Base-by-base conservation (phyloP, 345 rosid genomes). In the Gossypium sturtianum region DNA sequence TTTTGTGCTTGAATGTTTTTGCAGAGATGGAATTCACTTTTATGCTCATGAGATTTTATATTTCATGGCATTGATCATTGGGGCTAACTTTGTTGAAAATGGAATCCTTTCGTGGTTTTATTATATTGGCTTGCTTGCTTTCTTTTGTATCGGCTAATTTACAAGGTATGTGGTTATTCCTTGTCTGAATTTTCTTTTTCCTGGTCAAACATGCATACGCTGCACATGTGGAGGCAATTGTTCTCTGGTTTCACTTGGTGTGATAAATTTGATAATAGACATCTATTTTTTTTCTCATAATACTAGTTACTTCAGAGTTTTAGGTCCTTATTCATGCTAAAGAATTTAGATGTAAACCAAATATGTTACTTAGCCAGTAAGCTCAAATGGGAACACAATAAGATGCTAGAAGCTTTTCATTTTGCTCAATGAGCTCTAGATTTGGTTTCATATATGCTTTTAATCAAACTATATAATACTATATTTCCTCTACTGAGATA, bases 111-210 rank as follows among this genome's bases (percentile, higher is more conserved):
- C 51, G 86, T 12, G 70, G 78, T 69, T 76, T 82, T 34, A 63
- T 89, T 74, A 23, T 85, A 23, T 79, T 92, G 76, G 74, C 85
- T 70, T 83, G 80, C 76, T 87, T 89, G 77, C 82, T 73, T 70
- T 77, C 93, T 27, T 75, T 78, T 73, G 95, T 78, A 22, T 73
- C 76, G 19, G 87, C 94, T 53, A 91, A 94, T 84, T 78, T 45
- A 22, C 98, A 94, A 94, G 98, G 98, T 94, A 86, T 7, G 6
- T 20, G 29, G 48, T 27, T 72, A 58, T 71, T 57, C n/a, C 25
- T 62, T 59, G 17, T 52, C 23, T 63, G 23, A 19, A 13, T 17
- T 20, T 12, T 17, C 56, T 53, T n/a, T 22, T 25, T 81, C 48
- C 7, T 34, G 41, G 38, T 71, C 29, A 44, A 48, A 63, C 43